Conservation (phyloP, 176 grass and related monocot species). For the Oryza coarctata region DNA sequence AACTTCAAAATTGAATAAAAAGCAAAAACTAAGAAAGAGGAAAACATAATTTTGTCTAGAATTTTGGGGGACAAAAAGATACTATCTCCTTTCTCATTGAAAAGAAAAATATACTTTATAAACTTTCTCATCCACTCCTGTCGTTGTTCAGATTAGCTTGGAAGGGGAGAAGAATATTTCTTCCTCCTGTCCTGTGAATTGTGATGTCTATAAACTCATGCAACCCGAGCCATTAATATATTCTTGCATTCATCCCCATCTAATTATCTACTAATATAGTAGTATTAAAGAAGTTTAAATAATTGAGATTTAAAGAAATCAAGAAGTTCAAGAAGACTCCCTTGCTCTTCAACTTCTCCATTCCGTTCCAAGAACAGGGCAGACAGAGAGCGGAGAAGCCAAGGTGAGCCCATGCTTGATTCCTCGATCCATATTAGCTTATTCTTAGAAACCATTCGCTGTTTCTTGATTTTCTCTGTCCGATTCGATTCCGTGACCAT, state of each 20-base stretch:
- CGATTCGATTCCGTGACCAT: neutral
- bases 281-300: neutral
- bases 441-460: neutral
- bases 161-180: neutral
- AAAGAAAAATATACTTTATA: neutral
- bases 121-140: neutral
- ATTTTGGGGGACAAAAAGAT: neutral
- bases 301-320: neutral
- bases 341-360: neutral
- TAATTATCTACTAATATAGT: slow-evolving; percentile 14
- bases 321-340: neutral
- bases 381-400: neutral
- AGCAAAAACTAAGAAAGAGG: no score
- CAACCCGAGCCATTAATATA: neutral
- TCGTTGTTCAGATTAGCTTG: slow-evolving; percentile 24
- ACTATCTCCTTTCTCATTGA: no score
- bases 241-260: neutral
- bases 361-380: slow-evolving; percentile 24
- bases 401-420: slow-evolving; percentile 38
- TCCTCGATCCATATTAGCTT: neutral
- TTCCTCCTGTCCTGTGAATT: neutral
- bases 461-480: slow-evolving; percentile 2
- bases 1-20: no score
- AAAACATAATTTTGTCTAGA: neutral
- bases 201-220: no score